Evolutionary conservation across 768 basidiomycete genomes (phyloP).

Genomic region (Pisolithus albus): DNA sequence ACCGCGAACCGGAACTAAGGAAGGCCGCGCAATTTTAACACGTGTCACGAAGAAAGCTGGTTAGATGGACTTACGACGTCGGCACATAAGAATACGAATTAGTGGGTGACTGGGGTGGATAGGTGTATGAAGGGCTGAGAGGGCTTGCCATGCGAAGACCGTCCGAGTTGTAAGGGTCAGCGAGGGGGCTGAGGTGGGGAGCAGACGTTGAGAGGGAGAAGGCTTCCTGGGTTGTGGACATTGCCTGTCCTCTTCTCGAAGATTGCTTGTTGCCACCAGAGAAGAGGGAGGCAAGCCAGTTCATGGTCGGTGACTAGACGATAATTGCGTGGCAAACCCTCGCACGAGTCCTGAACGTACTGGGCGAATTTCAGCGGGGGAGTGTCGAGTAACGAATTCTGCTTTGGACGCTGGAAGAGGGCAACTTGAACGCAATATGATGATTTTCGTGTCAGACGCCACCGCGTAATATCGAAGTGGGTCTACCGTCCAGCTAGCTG

Average conservation of each 20-base stretch:
- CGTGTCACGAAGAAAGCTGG: neutral
- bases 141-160: conserved; percentile 45
- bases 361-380: neutral
- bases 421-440: neutral
- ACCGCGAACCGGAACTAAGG: conserved; percentile 28
- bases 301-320: conserved; percentile 39
- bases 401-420: conserved; percentile 7
- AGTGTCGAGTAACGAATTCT: conserved; percentile 8
- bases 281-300: conserved; percentile 69
- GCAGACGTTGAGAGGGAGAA: conserved; percentile 79
- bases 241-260: conserved; percentile 53
- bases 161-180: conserved; percentile 55
- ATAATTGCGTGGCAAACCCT: conserved; percentile 1
- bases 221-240: conserved; percentile 79
- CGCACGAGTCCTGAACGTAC: neutral
- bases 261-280: conserved; percentile 42
- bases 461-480: conserved; percentile 2
- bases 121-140: conserved; percentile 56
- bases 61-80: conserved; percentile 37
- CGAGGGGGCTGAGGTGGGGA: conserved; percentile 46
- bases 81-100: conserved; percentile 56
- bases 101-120: conserved; percentile 59
- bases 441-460: conserved; percentile 5
- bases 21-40: conserved; percentile 3
- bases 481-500: neutral